These are phyloP conservation scores for Voacanga thouarsii DNA, from an alignment of 257 asterid genomes.

Conservation along the genomic window DNA sequence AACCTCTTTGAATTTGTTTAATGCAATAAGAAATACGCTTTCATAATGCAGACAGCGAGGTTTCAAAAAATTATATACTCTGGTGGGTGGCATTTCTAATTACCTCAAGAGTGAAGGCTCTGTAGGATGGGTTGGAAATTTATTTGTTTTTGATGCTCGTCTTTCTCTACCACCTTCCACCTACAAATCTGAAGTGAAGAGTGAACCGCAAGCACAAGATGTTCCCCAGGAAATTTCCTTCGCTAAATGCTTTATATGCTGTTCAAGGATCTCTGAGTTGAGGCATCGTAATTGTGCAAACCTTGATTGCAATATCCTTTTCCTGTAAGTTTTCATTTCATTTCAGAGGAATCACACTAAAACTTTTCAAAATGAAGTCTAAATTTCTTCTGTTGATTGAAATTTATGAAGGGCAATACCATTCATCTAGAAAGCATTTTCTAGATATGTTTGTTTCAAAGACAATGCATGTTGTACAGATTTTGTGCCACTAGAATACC, in stretches of 20 bases:
- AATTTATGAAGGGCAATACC: not conserved
- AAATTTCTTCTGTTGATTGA: not conserved
- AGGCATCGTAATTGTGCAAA: constrained; percentile 96
- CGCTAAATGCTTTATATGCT: constrained; percentile 72
- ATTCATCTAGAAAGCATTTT: not conserved
- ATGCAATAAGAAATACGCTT: not conserved
- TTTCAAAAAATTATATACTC: constrained; percentile 69
- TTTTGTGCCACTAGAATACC: not conserved
- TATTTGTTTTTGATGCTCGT: constrained; percentile 83
- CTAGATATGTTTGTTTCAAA: not conserved
- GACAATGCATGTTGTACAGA: not conserved
- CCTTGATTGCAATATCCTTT: constrained; percentile 92
- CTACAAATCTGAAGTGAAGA: constrained; percentile 43
- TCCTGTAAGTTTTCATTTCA: constrained; percentile 62
- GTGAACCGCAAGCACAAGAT: constrained; percentile 27
- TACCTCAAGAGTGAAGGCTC: constrained; percentile 78
- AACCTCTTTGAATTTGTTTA: not conserved
- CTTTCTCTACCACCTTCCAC: constrained; percentile 85
- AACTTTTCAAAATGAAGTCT: not conserved
- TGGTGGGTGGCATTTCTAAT: constrained; percentile 90
- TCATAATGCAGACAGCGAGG: constrained; percentile 56
- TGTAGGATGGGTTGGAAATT: constrained; percentile 80
- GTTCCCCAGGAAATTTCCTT: constrained; percentile 37
- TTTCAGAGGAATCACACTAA: not conserved
- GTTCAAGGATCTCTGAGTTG: constrained; percentile 59